Evolutionary conservation across 2,329 filamentous ascomycete species (phyloP), one percentile per base, ranked within the genome.

Genomic region (Diplodia corticola): DNA sequence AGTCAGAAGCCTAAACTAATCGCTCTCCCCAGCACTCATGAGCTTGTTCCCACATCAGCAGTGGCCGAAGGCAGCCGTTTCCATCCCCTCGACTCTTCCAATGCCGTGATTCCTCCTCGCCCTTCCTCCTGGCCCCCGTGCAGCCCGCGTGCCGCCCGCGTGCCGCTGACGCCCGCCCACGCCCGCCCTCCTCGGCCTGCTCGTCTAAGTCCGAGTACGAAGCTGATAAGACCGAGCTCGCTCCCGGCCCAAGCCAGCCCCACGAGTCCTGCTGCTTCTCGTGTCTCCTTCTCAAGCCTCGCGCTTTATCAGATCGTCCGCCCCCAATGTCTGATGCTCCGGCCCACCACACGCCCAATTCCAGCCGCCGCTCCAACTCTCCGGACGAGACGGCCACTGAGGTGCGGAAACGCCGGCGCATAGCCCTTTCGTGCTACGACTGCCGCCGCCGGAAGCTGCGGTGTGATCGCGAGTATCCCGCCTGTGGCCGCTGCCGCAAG

Each of bases 401-500:
- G 28, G 55, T 63, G 49, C 71, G 74, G 4, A 81, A 80, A 67
- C 79, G 80, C 28, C 68, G 70, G 5, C 73, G 80, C 20, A 82
- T 81, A 70, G 80, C 81, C 17, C 70, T 82, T 9, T 82, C 80
- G 2, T 82, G 80, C 68, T 80, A 78, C 68, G 78, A 80, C 13
- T 82, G 80, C 72, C 77, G 80, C 60, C 76, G 76, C 50, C 74
- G 80, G n/a, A 82, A 82, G 69, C 77, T 82, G 69, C 80, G 81
- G 69, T 82, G 80, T 69, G 80, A 82, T 69, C 78, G 80, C 46
- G 73, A 77, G 4, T 77, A 79, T 68, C 80, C 80, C 37, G 76
- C 80, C 2, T 82, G 80, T 65, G 76, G 78, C 44, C 73, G 80
- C 49, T 82, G 80, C 65, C 74, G 77, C 24, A 81, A 77, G 68